Conservation (phyloP, 768 basidiomycete species). For the Favolaschia claudopus region DNA sequence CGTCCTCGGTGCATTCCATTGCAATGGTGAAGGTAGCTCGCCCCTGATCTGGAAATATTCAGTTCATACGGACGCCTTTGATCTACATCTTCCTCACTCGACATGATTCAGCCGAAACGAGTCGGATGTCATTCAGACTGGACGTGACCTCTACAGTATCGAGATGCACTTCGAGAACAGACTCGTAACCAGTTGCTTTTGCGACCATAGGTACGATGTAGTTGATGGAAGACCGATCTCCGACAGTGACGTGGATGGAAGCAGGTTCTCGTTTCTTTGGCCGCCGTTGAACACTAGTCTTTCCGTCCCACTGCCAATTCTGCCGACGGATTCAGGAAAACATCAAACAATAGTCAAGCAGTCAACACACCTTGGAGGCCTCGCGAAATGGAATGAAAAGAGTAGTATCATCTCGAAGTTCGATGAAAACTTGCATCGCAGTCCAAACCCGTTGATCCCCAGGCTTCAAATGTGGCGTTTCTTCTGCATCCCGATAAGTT, state of each 20-base stretch:
- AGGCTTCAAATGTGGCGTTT: slow-evolving; percentile 65
- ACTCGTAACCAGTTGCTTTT: slow-evolving; percentile 75
- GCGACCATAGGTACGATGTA: slow-evolving; percentile 88
- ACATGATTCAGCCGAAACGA: slow-evolving; percentile 81
- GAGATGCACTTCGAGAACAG: slow-evolving; percentile 82
- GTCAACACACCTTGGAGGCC: slow-evolving; percentile 72
- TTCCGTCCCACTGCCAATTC: slow-evolving; percentile 95
- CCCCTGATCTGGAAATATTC: slow-evolving; percentile 60
- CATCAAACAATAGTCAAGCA: slow-evolving; percentile 7
- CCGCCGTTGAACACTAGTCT: slow-evolving; percentile 52
- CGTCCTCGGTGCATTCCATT: slow-evolving; percentile 81
- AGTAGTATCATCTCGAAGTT: slow-evolving; percentile 78
- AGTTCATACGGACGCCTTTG: no score
- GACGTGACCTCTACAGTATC: slow-evolving; percentile 81
- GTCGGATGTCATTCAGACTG: slow-evolving; percentile 86
- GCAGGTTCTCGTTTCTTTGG: slow-evolving; percentile 69
- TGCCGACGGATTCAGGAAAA: slow-evolving; percentile 34
- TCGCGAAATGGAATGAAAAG: slow-evolving; percentile 92
- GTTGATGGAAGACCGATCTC: slow-evolving; percentile 84
- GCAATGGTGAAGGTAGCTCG: slow-evolving; percentile 80
- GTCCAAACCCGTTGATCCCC: slow-evolving; percentile 89
- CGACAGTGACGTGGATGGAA: slow-evolving; percentile 75
- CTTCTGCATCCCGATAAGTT: slow-evolving; percentile 68
- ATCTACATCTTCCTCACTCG: no score
- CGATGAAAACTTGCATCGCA: slow-evolving; percentile 79